Conservation (phyloP, 306 rosid species). For the Lathyrus oleraceus region DNA sequence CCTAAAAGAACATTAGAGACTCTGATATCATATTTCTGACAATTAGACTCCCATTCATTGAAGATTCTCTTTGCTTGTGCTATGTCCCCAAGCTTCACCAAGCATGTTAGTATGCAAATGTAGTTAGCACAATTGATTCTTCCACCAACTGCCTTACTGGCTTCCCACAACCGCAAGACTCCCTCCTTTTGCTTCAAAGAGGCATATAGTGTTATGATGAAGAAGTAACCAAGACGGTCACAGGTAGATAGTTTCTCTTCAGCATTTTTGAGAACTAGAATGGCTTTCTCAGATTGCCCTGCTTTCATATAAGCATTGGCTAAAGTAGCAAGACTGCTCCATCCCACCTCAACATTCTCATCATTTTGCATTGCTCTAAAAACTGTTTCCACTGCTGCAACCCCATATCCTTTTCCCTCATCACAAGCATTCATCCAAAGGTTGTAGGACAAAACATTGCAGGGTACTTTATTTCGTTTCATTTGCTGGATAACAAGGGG, state of each 20-base stretch:
- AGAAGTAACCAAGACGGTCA: slow-evolving; percentile 72
- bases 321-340: slow-evolving; percentile 80
- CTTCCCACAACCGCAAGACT: slow-evolving; percentile 70
- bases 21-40: slow-evolving; percentile 66
- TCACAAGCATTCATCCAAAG: slow-evolving; percentile 78
- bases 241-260: slow-evolving; percentile 61
- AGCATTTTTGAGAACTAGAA: slow-evolving; percentile 54
- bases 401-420: slow-evolving; percentile 45
- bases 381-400: slow-evolving; percentile 56
- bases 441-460: slow-evolving; percentile 77
- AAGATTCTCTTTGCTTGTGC: slow-evolving; percentile 63
- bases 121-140: slow-evolving; percentile 72
- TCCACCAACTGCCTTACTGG: slow-evolving; percentile 62
- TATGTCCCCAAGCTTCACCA: slow-evolving; percentile 72
- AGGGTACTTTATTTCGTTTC: slow-evolving; percentile 63
- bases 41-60: slow-evolving; percentile 69
- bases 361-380: slow-evolving; percentile 65
- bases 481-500: slow-evolving; percentile 65
- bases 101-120: slow-evolving; percentile 61
- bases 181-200: slow-evolving; percentile 64
- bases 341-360: slow-evolving; percentile 66
- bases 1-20: slow-evolving; percentile 88
- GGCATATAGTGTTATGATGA: slow-evolving; percentile 69
- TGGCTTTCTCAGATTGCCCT: slow-evolving; percentile 57
- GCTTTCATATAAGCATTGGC: slow-evolving; percentile 65